Evolutionary conservation across 2,329 filamentous ascomycete genomes (phyloP), one percentile per base, ranked within the genome.

Genomic region (Hypoxylon rubiginosum): DNA sequence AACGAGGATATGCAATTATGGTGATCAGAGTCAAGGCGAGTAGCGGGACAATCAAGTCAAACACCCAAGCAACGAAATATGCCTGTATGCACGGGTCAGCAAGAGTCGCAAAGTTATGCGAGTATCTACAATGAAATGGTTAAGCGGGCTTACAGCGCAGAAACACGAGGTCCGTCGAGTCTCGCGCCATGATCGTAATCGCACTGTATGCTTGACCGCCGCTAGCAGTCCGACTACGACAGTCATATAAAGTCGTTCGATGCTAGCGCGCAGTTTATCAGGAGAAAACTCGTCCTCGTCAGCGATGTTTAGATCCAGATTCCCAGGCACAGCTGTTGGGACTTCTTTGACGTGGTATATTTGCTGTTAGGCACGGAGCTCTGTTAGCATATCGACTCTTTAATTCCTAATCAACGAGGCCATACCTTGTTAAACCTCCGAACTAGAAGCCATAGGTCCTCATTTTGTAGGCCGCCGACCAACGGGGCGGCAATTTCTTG

Each of bases 261-360:
- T 76, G 57, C 91, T 93, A 2, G 90, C 88, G 10, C 93, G 86
- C 48, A 97, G 82, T 79, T 96, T 96, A 74, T 96, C 92, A 0
- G 93, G 92, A 0, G 91, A 92, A 76, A 96, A 96, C 62, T 94
- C 91, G 70, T 96, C 92, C 58, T 95, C 90, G 41, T 94, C 90
- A 4, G 92, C 90, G 60, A 93, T 90, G 71, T 94, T 93, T 63
- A 97, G 84, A 76, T 97, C 93, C 39, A 97, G 81, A 13, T 89
- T 88, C 5, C 91, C 91, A 0, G 91, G 85, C 0, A 87, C 84
- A 7, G 87, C 79, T 51, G 84, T 77, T 0, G 85, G 71, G 8
- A 90, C 87, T 28, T 91, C 88, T 76, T 92, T 93, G 71, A 96
- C 91, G 79, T 87, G 81, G 68, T 87, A 87, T 56, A 87, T 80